phyloP scores from a whole-genome alignment of 805 yeast species.

The Metschnikowia lunata region DNA sequence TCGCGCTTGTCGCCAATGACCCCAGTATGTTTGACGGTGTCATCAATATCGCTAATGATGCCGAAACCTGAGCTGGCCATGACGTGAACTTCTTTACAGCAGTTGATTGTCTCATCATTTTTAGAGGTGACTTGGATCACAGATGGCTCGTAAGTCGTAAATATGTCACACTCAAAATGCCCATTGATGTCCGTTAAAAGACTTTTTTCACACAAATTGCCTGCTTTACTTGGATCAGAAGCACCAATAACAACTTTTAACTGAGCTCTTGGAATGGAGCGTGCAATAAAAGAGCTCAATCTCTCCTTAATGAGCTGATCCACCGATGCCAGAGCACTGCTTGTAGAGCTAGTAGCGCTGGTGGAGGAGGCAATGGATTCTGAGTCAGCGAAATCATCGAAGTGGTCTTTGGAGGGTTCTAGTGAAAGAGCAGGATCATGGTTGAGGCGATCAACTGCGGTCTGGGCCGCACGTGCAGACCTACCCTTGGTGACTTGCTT shows the following conservation, averaged over 20 bases:
- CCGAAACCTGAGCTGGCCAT: constrained; percentile 53
- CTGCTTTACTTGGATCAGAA: constrained; percentile 23
- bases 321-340: constrained; percentile 5
- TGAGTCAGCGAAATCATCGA: constrained; percentile 7
- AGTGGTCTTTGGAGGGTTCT: constrained; percentile 1
- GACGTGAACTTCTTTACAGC: constrained; percentile 42
- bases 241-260: constrained; percentile 56
- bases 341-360: constrained; percentile 6
- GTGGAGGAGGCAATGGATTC: constrained; percentile 12
- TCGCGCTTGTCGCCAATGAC: constrained; percentile 84
- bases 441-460: constrained; percentile 15
- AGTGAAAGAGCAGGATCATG: constrained; percentile 9
- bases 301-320: constrained; percentile 59
- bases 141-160: constrained; percentile 58
- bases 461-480: constrained; percentile 17
- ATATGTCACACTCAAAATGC: constrained; percentile 50
- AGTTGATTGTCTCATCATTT: constrained; percentile 44
- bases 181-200: constrained; percentile 64
- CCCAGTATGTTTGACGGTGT: constrained; percentile 87
- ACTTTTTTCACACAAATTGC: constrained; percentile 23
- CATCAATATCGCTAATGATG: constrained; percentile 89
- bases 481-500: constrained; percentile 54
- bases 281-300: constrained; percentile 64
- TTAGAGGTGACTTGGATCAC: constrained; percentile 48
- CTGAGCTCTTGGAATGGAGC: constrained; percentile 56